Evolutionary conservation across 345 rosid species (phyloP).

Genomic region (Eucalyptus shirleyi): DNA sequence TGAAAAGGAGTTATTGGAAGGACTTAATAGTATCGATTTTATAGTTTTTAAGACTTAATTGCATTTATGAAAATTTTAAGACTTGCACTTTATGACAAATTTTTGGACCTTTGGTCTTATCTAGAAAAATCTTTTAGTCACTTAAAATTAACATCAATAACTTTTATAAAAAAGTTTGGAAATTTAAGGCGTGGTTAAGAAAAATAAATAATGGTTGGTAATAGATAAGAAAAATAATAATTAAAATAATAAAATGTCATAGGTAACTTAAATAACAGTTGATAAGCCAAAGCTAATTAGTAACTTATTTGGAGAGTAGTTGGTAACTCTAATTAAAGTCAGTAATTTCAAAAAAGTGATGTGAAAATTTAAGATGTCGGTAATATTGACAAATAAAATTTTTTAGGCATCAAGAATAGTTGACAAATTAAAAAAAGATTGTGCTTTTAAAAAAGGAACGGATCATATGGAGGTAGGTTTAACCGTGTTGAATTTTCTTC

Average conservation of each 20-base stretch:
- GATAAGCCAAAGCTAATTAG: too few relatives aligned
- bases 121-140: not conserved
- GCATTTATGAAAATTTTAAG: too few relatives aligned
- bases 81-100: not conserved
- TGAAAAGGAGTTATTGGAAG: too few relatives aligned
- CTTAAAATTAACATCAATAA: too few relatives aligned
- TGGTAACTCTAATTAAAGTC: not conserved
- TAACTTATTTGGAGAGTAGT: not conserved
- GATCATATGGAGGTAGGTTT: not conserved
- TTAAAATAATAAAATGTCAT: not conserved
- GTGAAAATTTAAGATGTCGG: not conserved
- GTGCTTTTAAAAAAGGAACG: not conserved
- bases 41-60: not conserved
- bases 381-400: too few relatives aligned
- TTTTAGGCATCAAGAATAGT: not conserved
- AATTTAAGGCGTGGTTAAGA: too few relatives aligned
- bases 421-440: not conserved
- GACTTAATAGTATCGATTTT: too few relatives aligned
- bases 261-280: not conserved
- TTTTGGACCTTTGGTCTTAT: not conserved
- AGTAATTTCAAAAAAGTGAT: not conserved
- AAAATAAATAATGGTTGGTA: not conserved
- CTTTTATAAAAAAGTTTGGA: too few relatives aligned
- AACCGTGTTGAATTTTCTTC: not conserved
- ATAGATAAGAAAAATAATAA: too few relatives aligned